Evolutionary conservation across 108 stramenopile species (phyloP), one percentile per base, ranked within the genome.

Genomic region (Fragilaria crotonensis): DNA sequence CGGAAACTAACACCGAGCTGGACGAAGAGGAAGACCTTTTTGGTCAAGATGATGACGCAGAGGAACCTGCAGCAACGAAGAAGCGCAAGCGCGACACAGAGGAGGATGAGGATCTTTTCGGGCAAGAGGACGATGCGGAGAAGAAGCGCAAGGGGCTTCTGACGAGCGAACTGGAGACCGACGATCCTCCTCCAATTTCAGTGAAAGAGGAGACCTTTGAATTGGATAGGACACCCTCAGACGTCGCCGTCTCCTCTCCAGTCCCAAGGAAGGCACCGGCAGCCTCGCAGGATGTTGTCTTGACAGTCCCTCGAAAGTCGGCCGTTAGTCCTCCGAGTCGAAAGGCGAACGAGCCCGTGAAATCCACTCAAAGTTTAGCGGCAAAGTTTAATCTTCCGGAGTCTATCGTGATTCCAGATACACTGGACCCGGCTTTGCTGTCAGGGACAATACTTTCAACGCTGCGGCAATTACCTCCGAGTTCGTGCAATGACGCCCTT

Each of bases 401-500:
- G 14, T 41, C 36, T 11, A 14, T 41, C 11, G 36, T 41, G 11
- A 41, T 41, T 41, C 81, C 81, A 4, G 20, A 45, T 20, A 56
- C 71, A 5, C 60, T 83, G 28, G 31, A 55, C 0, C 46, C 49
- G 14, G 29, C 59, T 2, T 29, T 74, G 9, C 30, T 63, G 25
- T 23, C 57, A 2, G 73, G 77, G 7, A 49, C 63, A 25, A 30
- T 72, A 17, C 30, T 83, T 45, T 71, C 71, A 5, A 54, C 65
- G 2, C 46, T 83, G 28, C 57, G 54, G 23, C 30, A 47, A 4
- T 54, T 92, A 25, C 68, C 86, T 19, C 47, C 66, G 17, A 29
- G 73, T 18, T 67, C 81, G 19, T 81, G 83, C 62, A 84, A 73
- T 33, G 85, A 92, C 54, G 82, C 85, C 25, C 70, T 92, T 1